Conservation (phyloP, 139 green algal species). For the Chlamydomonas incerta region DNA sequence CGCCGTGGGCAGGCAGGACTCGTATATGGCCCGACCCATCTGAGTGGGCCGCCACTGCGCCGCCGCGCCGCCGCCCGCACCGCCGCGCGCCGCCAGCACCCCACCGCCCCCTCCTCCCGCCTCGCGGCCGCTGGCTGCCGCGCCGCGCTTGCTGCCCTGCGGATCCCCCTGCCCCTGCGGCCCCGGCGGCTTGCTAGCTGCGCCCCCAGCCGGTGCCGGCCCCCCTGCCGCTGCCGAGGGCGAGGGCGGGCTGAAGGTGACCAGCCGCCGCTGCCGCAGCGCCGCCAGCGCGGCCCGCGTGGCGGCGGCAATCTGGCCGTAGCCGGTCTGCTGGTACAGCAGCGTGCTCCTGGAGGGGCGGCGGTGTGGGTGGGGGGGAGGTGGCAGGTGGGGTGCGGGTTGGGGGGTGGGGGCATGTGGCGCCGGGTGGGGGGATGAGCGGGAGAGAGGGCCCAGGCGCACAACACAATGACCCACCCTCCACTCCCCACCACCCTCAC, state of each 20-base stretch:
- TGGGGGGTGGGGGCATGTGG: not conserved
- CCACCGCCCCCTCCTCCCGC: too few relatives aligned
- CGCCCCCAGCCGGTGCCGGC: too few relatives aligned
- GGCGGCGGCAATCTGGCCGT: slow-evolving; percentile 15
- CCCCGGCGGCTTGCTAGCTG: too few relatives aligned
- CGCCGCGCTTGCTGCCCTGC: too few relatives aligned
- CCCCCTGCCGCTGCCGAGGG: not conserved
- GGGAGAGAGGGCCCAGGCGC: too few relatives aligned
- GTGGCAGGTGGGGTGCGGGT: too few relatives aligned
- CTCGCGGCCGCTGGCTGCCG: too few relatives aligned
- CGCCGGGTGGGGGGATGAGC: not conserved
- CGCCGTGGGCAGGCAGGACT: slow-evolving; percentile 55
- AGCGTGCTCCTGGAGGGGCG: slow-evolving; percentile 56
- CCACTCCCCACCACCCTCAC: too few relatives aligned
- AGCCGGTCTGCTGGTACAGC: slow-evolving; percentile 50
- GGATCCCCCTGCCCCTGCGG: not conserved
- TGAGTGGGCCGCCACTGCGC: slow-evolving; percentile 50
- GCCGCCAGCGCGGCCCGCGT: slow-evolving; percentile 49
- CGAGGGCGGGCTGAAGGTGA: slow-evolving; percentile 13
- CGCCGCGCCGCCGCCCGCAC: not conserved
- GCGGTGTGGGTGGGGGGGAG: not conserved
- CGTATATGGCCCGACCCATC: slow-evolving; percentile 69
- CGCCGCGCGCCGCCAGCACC: too few relatives aligned
- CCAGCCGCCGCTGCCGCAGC: slow-evolving; percentile 37
- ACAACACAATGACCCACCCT: too few relatives aligned